Percentiles rank a stretch among this genome's conserved stretches.
These are phyloP conservation scores for Elongisporangium senticosum DNA, from an alignment of 352 stramenopile genomes.

Conservation along the genomic window DNA sequence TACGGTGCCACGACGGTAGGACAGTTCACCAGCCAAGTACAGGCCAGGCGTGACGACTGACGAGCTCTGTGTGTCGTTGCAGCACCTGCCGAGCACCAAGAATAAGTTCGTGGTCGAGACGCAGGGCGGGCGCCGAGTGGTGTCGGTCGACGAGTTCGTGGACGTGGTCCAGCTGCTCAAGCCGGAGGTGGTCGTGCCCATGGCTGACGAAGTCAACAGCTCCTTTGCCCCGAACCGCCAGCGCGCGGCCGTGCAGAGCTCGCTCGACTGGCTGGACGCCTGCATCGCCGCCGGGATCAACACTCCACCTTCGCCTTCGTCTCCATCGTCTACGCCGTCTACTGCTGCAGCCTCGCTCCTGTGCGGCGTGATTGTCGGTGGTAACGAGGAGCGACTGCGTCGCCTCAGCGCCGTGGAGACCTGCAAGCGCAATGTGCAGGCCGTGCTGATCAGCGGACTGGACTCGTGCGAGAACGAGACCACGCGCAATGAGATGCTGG, in stretches of 20 bases:
- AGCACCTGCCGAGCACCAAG: conserved; percentile 54
- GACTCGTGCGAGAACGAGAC: conserved; percentile 29
- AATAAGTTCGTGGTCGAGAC: conserved; percentile 57
- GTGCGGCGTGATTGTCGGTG: conserved; percentile 67
- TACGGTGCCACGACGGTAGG: conserved; percentile 19
- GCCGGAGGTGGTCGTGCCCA: conserved; percentile 52
- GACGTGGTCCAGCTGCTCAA: conserved; percentile 34
- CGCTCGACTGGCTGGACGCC: conserved; percentile 67
- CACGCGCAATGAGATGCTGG: conserved; percentile 37
- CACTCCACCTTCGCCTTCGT: not conserved
- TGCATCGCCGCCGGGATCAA: conserved; percentile 20
- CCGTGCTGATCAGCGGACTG: conserved; percentile 58
- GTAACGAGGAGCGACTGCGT: conserved; percentile 47
- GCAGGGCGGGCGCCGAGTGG: conserved; percentile 32
- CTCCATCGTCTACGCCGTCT: conserved; percentile 6
- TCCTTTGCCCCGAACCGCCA: conserved; percentile 65
- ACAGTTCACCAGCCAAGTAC: not conserved
- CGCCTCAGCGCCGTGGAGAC: conserved; percentile 52
- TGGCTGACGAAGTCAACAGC: conserved; percentile 57
- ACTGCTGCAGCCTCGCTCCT: conserved; percentile 14
- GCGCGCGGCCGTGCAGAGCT: conserved; percentile 50
- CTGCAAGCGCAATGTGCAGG: conserved; percentile 59
- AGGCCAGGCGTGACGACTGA: not conserved
- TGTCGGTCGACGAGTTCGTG: conserved; percentile 60
- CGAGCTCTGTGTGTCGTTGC: not conserved